Base-by-base conservation (phyloP, 345 rosid genomes). In the Heritiera fomes region DNA sequence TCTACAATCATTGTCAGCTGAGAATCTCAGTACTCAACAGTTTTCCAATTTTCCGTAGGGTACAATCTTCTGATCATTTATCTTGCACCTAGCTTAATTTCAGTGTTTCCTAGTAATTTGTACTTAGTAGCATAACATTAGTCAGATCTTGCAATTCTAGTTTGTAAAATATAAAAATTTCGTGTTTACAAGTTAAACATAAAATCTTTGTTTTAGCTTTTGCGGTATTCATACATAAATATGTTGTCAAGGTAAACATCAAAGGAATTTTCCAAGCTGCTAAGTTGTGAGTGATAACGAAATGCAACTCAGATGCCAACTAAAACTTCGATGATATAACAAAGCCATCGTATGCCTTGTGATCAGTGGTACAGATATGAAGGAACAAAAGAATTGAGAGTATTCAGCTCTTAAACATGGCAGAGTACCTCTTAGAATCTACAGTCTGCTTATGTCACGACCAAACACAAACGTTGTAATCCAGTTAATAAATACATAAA, bases 401-500 rank as follows among this genome's bases (percentile, higher is more conserved):
- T 6, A 7, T 52, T 32, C 10, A 10, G 30, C 13, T 15, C 30
- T 17, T 32, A 52, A 71, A 49, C 41, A 43, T 2, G 45, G 17
- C 41, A 71, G 15, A 8, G n/a, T 30, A 74, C 79, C 81, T 53
- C 9, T 43, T 72, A 15, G 43, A 50, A 49, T 65, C 74, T 84
- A 88, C 82, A 91, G 89, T 65, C 91, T 83, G 88, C 97, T 93
- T 77, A 92, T 91, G 86, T 95, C 98, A 2, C 95, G 97, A 66
- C 97, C 97, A 55, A 94, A 95, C 70, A 92, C 90, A 34, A 93
- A 81, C 41, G 99, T 93, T 15, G 99, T 95, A 62, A 84, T 83
- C 98, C 99, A 95, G 81, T 92, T 95, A 79, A 92, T 88, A 0
- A 95, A 94, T 1, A 96, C 98, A 53, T 92, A 91, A 88, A 94